Percentiles rank a stretch among this genome's conserved stretches.
These are phyloP conservation scores for Neurospora sp. DNA, from an alignment of 495 filamentous ascomycete genomes.

Conservation along the genomic window DNA sequence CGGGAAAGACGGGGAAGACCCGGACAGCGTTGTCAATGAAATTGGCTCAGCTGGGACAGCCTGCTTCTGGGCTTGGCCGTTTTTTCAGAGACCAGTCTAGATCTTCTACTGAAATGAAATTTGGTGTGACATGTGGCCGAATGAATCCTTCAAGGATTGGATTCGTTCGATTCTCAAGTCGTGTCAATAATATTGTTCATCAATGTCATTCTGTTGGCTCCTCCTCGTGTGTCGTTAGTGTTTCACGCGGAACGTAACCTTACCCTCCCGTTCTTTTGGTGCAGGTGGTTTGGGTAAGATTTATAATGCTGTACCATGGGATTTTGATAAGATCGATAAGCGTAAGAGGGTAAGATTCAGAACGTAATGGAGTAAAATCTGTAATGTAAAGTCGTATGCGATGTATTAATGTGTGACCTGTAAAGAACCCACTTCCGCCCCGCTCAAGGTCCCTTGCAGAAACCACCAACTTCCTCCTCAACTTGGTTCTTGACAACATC, in stretches of 20 bases:
- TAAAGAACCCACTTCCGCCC: too few species aligned
- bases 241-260: not conserved
- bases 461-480: not conserved
- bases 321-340: not conserved
- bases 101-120: not conserved
- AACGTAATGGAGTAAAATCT: not conserved
- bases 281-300: not conserved
- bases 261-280: not conserved
- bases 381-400: not conserved
- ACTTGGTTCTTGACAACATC: not conserved
- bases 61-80: not conserved
- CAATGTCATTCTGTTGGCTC: not conserved
- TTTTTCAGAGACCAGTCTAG: not conserved
- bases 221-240: not conserved
- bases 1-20: too few species aligned
- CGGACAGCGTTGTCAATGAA: not conserved
- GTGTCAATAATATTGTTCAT: not conserved
- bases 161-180: not conserved
- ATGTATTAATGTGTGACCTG: not conserved
- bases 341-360: not conserved
- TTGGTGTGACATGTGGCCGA: not conserved
- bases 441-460: not conserved
- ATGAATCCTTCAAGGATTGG: too few species aligned
- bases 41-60: not conserved
- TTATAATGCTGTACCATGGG: not conserved